These are phyloP conservation scores for Rheum nobile DNA, from an alignment of 148 eudicot species.

Conservation along the genomic window DNA sequence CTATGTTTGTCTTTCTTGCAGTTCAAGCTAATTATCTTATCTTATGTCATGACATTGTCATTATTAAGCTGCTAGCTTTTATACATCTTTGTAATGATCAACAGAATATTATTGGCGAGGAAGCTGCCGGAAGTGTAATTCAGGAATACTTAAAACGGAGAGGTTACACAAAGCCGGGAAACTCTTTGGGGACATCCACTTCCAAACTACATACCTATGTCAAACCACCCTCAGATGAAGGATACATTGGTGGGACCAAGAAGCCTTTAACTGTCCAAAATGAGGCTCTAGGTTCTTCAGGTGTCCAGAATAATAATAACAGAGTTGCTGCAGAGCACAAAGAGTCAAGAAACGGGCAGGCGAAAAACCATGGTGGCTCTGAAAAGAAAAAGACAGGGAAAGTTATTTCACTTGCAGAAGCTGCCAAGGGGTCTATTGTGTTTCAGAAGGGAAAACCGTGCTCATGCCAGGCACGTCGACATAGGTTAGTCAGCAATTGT, in stretches of 20 bases:
- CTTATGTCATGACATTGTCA: not conserved
- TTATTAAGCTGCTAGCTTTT: not conserved
- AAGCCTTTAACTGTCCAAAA: slow-evolving; percentile 47
- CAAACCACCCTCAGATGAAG: slow-evolving; percentile 67
- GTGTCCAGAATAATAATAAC: slow-evolving; percentile 24
- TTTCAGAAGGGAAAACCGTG: slow-evolving; percentile 95
- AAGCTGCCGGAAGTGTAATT: slow-evolving; percentile 65
- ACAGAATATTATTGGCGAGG: slow-evolving; percentile 91
- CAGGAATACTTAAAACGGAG: slow-evolving; percentile 76
- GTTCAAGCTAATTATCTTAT: not conserved
- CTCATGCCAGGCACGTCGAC: slow-evolving; percentile 91
- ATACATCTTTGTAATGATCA: slow-evolving; percentile 5
- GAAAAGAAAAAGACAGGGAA: slow-evolving; percentile 84
- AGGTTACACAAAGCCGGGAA: slow-evolving; percentile 39
- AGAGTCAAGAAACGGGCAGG: slow-evolving; percentile 10
- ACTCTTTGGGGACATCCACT: slow-evolving; percentile 25
- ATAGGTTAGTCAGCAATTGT: slow-evolving; percentile 82
- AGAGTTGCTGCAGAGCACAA: slow-evolving; percentile 20
- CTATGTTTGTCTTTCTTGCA: not conserved
- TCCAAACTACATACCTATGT: slow-evolving; percentile 75
- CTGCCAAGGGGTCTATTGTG: slow-evolving; percentile 85
- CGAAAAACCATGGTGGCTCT: slow-evolving; percentile 34
- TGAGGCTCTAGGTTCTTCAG: slow-evolving; percentile 35
- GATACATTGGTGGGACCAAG: slow-evolving; percentile 31
- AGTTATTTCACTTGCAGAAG: slow-evolving; percentile 85